phyloP scores from a whole-genome alignment of 169 alveolate genomes.

The Eimeria acervulina region DNA sequence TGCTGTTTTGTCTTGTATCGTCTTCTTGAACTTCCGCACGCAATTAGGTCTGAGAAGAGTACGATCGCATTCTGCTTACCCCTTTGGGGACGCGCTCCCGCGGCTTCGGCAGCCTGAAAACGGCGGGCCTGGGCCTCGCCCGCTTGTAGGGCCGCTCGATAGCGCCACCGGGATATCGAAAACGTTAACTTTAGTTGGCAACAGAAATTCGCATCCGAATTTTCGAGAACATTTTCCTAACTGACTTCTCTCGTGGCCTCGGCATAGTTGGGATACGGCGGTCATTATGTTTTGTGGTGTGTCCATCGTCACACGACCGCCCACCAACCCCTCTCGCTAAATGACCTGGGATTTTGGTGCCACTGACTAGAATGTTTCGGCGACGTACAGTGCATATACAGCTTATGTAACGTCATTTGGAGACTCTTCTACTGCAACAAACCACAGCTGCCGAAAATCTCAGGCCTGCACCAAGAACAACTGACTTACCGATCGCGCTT shows the following conservation, averaged over 20 bases:
- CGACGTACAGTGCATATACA: neutral
- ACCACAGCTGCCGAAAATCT: neutral
- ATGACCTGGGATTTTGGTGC: neutral
- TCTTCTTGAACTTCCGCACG: neutral
- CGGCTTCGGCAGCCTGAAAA: no score
- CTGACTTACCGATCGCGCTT: neutral
- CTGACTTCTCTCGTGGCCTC: neutral
- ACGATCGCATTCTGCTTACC: neutral
- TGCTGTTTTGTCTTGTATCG: neutral
- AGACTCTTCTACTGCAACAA: neutral
- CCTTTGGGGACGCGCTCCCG: neutral
- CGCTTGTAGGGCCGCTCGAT: neutral
- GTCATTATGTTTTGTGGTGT: neutral
- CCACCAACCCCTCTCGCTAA: neutral
- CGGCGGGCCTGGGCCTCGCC: neutral
- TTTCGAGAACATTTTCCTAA: neutral
- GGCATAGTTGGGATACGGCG: neutral
- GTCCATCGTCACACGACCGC: neutral
- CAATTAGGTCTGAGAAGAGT: neutral
- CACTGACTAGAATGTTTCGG: neutral
- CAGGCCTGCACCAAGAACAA: neutral
- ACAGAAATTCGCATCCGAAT: neutral
- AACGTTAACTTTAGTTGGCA: neutral
- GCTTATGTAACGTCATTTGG: neutral
- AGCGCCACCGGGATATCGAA: neutral